A percentile compares a stretch with the other conserved stretches of the same genome.
These are phyloP conservation scores for Phaeophleospora eucalypticola DNA, from an alignment of 2,329 filamentous ascomycete species.

Conservation along the genomic window DNA sequence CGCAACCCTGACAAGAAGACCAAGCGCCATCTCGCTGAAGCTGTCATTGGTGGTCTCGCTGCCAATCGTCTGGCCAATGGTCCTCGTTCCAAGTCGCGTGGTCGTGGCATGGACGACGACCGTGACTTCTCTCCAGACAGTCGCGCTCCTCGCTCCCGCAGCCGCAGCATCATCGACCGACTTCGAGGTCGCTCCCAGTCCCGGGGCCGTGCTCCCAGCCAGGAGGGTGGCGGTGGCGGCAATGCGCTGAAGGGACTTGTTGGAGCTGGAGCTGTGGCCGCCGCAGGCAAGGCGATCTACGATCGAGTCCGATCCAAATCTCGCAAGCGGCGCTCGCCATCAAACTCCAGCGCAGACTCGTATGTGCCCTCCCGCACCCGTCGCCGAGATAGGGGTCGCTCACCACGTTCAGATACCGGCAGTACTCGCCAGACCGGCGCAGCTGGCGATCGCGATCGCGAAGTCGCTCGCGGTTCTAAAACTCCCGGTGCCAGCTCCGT, in stretches of 20 bases:
- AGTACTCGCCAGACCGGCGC: slow-evolving; percentile 34
- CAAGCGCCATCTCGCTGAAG: slow-evolving; percentile 78
- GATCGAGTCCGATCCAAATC: slow-evolving; percentile 55
- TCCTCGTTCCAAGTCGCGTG: slow-evolving; percentile 62
- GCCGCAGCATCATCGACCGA: slow-evolving; percentile 52
- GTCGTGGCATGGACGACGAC: slow-evolving; percentile 21
- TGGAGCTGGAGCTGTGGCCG: slow-evolving; percentile 47
- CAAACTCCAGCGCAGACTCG: slow-evolving; percentile 47
- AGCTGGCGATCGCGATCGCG: slow-evolving; percentile 26
- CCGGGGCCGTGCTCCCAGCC: slow-evolving; percentile 37
- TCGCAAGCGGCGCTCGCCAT: slow-evolving; percentile 44
- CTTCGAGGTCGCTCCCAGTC: slow-evolving; percentile 50
- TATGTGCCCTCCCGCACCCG: slow-evolving; percentile 49
- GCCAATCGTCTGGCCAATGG: slow-evolving; percentile 84
- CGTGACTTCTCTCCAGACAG: slow-evolving; percentile 38
- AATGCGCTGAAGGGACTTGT: slow-evolving; percentile 47
- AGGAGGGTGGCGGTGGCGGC: slow-evolving; percentile 42
- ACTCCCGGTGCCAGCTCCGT: slow-evolving; percentile 43
- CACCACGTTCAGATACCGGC: slow-evolving; percentile 38
- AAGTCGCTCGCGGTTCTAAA: slow-evolving; percentile 37
- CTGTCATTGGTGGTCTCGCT: slow-evolving; percentile 82
- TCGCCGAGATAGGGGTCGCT: slow-evolving; percentile 38
- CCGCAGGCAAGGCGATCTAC: slow-evolving; percentile 50
- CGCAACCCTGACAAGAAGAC: slow-evolving; percentile 65
- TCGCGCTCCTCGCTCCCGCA: slow-evolving; percentile 56